These are phyloP conservation scores for Trametes pubescens DNA, from an alignment of 1,284 basidiomycete species.

Conservation along the genomic window DNA sequence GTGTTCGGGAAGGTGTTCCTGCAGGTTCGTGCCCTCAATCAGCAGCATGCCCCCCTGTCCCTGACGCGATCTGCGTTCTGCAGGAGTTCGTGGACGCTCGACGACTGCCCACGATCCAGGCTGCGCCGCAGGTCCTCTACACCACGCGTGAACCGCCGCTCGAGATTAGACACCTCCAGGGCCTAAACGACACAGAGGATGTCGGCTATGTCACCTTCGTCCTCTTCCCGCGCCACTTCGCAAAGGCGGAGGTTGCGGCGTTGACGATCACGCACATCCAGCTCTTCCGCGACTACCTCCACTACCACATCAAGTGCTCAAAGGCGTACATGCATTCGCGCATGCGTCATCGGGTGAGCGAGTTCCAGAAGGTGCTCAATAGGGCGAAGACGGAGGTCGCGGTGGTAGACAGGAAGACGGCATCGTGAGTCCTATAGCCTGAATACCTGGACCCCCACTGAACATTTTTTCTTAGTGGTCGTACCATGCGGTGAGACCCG, in stretches of 20 bases:
- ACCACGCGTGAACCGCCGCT: constrained; percentile 95
- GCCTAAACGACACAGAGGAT: constrained; percentile 87
- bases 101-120: constrained; percentile 92
- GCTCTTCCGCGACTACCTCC: constrained; percentile 97
- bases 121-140: constrained; percentile 98
- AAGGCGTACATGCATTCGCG: constrained; percentile 99
- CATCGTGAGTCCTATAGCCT: constrained; percentile 63
- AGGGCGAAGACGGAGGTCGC: constrained; percentile 96
- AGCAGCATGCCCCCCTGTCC: background rate
- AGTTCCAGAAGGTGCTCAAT: constrained; percentile 98
- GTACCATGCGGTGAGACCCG: constrained; percentile 18
- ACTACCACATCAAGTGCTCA: constrained; percentile 99
- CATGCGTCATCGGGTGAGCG: constrained; percentile 94
- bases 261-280: constrained; percentile 95
- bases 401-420: constrained; percentile 90
- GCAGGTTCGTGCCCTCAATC: constrained; percentile 65
- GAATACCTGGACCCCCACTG: too few species aligned
- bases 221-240: constrained; percentile 96
- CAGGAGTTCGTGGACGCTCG: constrained; percentile 99
- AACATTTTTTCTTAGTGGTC: background rate
- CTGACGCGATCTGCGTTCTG: constrained; percentile 2
- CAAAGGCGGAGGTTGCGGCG: constrained; percentile 76
- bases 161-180: constrained; percentile 90
- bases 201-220: constrained; percentile 99
- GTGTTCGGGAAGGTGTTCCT: constrained; percentile 98